Evolutionary conservation across 1,284 basidiomycete genomes (phyloP).

Genomic region (Moniliophthora roreri): DNA sequence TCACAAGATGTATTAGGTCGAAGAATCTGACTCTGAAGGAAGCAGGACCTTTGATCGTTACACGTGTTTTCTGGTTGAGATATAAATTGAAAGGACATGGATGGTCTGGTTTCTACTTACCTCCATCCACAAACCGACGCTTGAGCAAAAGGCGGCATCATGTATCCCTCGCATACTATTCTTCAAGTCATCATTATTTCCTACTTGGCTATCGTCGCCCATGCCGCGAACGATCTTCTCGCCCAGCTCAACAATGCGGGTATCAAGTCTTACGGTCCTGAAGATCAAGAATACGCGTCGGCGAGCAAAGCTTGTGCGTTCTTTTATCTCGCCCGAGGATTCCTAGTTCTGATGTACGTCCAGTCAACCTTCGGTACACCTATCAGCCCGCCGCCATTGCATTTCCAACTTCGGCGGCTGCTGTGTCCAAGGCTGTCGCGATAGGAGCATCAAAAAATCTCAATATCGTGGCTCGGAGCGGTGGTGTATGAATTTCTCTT

Average conservation of each 20-base stretch:
- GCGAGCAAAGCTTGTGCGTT: not conserved
- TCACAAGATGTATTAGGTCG: no score
- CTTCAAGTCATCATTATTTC: no score
- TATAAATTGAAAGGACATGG: no score
- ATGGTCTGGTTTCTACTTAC: no score
- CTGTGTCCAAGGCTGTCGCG: constrained; percentile 31
- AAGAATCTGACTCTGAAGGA: no score
- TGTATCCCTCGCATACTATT: no score
- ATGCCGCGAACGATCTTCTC: no score
- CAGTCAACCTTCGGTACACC: constrained; percentile 10
- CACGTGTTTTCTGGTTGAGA: no score
- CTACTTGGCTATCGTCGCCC: no score
- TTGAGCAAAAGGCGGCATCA: no score
- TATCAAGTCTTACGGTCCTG: not conserved
- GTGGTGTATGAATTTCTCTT: not conserved
- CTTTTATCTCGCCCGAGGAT: not conserved
- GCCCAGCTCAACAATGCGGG: not conserved
- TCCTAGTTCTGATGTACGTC: not conserved
- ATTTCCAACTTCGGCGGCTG: constrained; percentile 22
- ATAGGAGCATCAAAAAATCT: not conserved
- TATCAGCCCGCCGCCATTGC: constrained; percentile 10
- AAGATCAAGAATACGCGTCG: not conserved
- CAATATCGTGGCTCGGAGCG: constrained; percentile 1
- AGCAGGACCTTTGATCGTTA: no score
- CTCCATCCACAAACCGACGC: no score